These are phyloP conservation scores for Arthrinium puccinioides DNA, from an alignment of 2,329 filamentous ascomycete genomes.

Conservation along the genomic window DNA sequence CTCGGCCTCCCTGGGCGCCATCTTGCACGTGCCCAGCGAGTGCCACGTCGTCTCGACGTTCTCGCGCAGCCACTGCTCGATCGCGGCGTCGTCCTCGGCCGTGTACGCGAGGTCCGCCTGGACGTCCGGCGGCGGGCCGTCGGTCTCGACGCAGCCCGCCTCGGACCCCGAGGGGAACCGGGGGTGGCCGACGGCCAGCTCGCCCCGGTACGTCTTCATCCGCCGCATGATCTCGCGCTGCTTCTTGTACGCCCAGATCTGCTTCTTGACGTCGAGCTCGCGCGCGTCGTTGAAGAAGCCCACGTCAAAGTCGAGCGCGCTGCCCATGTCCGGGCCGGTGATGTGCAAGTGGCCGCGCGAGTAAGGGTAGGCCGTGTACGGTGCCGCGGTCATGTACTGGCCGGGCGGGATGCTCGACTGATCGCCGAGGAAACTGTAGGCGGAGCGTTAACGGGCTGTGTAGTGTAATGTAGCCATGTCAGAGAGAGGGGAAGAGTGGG, in stretches of 20 bases:
- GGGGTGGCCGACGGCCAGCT: conserved; percentile 34
- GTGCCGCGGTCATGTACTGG: conserved; percentile 43
- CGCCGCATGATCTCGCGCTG: conserved; percentile 54
- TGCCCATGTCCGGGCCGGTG: conserved; percentile 29
- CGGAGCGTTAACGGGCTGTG: conserved; percentile 2
- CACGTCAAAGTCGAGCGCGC: conserved; percentile 46
- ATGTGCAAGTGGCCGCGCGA: conserved; percentile 56
- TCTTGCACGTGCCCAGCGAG: conserved; percentile 27
- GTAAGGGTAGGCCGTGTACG: conserved; percentile 52
- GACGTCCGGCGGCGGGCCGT: conserved; percentile 21
- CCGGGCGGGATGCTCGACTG: conserved; percentile 6
- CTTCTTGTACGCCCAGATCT: conserved; percentile 58
- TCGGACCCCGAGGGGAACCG: conserved; percentile 32
- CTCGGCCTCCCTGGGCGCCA: conserved; percentile 23
- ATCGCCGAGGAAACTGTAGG: conserved; percentile 11
- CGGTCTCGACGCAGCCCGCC: conserved; percentile 25
- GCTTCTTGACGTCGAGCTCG: conserved; percentile 47
- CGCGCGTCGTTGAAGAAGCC: conserved; percentile 46
- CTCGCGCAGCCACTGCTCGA: conserved; percentile 28
- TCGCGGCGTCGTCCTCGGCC: conserved; percentile 32
- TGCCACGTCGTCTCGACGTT: conserved; percentile 29
- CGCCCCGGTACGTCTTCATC: conserved; percentile 42
- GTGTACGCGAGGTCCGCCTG: conserved; percentile 39
- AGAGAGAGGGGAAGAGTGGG: conserved; percentile 13
- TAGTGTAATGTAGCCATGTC: conserved; percentile 8